Base-by-base conservation (phyloP, 192 early-diverging fungal species). In the Coemansia sp. region DNA sequence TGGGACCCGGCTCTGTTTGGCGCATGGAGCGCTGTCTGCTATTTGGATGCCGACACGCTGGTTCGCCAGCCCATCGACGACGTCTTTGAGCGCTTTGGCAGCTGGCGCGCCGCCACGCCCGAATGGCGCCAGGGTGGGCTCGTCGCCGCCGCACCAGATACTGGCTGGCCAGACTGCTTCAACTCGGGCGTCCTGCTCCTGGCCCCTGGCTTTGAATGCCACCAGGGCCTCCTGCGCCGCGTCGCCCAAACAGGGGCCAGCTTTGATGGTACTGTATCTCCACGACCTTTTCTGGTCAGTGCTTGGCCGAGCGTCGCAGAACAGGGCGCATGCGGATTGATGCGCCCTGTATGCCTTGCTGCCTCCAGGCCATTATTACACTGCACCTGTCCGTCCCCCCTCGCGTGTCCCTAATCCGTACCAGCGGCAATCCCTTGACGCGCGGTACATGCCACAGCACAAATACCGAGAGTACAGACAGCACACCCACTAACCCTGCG, bases 111-210 rank as follows among this genome's bases (percentile, higher is more conserved):
- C 12, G 41, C 36, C 26, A 13, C 13, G 4, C 17, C 38, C 56
- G 68, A 3, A 65, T 78, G 52, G 65, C 61, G 49, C 16, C 50
- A 61, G 2, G 76, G 78, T 43, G 78, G 58, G 5, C 57, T 72
- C 34, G 84, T 95, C 66, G 87, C 89, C 3, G 92, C 94, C 4
- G 80, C 90, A 5, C 87, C 91, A 5, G 94, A 98, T 43, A 86
- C 86, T 18, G 92, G 92, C 1, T 98, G 94, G 94, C 94, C 94
- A 0, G 94, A 98, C 59, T 88, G 85, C 48, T 98, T 98, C 75
- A 98, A 98, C 62, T 94, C 94, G 34, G 94, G 92, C 5, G 91
- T 98, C 2, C 86, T 98, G 78, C 34, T 74, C 36, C 43, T 74
- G 9, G 64, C 64, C 4, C 70, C 70, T 3, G 70, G 70, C 10